phyloP scores from a whole-genome alignment of 2,329 filamentous ascomycete species.

The Rachicladosporium sp. region DNA sequence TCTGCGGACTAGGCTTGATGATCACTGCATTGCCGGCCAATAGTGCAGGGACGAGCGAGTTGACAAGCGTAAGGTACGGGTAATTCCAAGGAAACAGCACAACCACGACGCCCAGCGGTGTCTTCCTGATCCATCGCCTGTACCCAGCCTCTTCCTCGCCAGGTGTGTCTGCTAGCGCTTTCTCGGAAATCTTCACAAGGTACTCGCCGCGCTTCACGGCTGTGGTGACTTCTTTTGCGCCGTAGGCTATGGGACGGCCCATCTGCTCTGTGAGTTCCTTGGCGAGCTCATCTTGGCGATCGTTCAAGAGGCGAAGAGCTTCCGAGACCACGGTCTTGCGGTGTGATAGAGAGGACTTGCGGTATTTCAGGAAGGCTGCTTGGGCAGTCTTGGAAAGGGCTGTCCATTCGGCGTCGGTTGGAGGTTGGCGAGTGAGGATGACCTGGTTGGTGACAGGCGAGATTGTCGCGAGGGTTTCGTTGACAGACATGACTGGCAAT shows the following conservation, averaged over 20 bases:
- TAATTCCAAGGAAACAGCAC: conserved; percentile 98
- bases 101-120: conserved; percentile 75
- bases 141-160: conserved; percentile 81
- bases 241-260: conserved; percentile 84
- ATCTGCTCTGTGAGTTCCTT: conserved; percentile 86
- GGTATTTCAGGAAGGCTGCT: conserved; percentile 64
- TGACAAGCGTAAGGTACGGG: conserved; percentile 85
- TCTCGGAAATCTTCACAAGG: conserved; percentile 68
- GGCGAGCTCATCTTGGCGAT: conserved; percentile 67
- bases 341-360: conserved; percentile 59
- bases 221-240: conserved; percentile 69
- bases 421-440: conserved; percentile 65
- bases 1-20: conserved; percentile 89
- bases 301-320: conserved; percentile 57
- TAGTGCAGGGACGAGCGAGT: conserved; percentile 84
- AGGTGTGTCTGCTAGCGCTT: conserved; percentile 65
- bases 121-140: conserved; percentile 78
- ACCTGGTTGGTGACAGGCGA: conserved; percentile 81
- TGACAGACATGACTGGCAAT: conserved; percentile 33
- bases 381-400: conserved; percentile 59
- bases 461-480: conserved; percentile 59
- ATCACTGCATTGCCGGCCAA: conserved; percentile 85
- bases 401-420: conserved; percentile 57
- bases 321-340: conserved; percentile 71
- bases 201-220: conserved; percentile 79